Base-by-base conservation (phyloP, 208 protist genomes). In the Herpetomonas samuelpessoai region DNA sequence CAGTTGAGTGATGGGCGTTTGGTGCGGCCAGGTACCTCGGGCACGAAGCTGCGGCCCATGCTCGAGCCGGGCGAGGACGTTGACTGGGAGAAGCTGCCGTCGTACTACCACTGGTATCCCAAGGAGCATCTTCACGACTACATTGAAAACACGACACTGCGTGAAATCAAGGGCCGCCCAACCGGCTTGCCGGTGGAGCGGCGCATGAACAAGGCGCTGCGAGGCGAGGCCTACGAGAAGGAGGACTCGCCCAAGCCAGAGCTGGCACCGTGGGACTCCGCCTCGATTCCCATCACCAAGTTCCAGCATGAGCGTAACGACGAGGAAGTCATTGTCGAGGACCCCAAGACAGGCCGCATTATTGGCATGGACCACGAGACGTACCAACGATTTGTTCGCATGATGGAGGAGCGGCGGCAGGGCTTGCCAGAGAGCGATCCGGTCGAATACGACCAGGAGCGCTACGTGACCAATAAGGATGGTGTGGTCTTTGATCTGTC, bases 81-180 rank as follows among this genome's bases (percentile, higher is more conserved):
- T 16, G 76, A 91, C 29, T 94, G 88, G 85, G 88, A 94, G 62
- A 80, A 85, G 66, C 74, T 94, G 31, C 88, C 88, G 3, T 94
- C 84, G 9, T 94, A 94, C 72, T 94, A 92, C 67, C 81, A 94
- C 70, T 94, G 88, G 88, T 94, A 81, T 68, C 88, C 88, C 9
- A 91, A 91, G 76, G 88, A 94, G 68, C 62, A 86, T 46, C 64
- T 94, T 21, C 68, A 86, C 56, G 88, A 94, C 64, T 94, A 94
- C 67, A 82, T 91, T 47, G 88, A 94, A 65, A 94, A 94, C 71
- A 92, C 75, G 0, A 94, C 88, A 22, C 82, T 71, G 68, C 81
- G 88, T 19, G 88, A 94, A 67, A 81, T 94, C 41, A 70, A 79
- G 47, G 83, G 84, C 27, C 75, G 71, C 30, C 68, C 80, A 18